These are phyloP conservation scores for Lathyrus sativus DNA, from an alignment of 306 rosid species.

Conservation along the genomic window DNA sequence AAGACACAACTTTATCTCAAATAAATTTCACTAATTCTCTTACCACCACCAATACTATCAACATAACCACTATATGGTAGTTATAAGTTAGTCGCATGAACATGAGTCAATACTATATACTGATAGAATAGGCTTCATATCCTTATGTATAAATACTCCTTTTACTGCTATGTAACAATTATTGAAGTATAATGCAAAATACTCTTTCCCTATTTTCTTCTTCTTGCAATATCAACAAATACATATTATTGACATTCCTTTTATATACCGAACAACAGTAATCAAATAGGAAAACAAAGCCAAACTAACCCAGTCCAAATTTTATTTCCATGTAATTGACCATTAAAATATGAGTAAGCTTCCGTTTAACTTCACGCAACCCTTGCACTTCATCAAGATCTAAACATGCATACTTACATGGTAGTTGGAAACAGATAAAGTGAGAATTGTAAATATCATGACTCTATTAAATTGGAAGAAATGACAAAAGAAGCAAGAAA, in stretches of 20 bases:
- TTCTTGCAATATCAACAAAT: no score
- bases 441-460: conserved; percentile 32
- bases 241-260: conserved; percentile 22
- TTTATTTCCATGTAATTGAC: conserved; percentile 78
- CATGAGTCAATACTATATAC: no score
- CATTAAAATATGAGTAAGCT: conserved; percentile 75
- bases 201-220: no score
- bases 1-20: background rate
- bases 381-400: conserved; percentile 75
- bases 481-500: conserved; percentile 23
- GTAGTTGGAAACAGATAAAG: conserved; percentile 29
- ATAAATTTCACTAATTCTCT: no score
- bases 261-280: conserved; percentile 9
- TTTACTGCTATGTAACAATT: no score
- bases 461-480: conserved; percentile 20
- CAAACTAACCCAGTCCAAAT: conserved; percentile 83
- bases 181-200: no score
- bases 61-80: no score
- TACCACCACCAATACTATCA: no score
- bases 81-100: no score
- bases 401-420: conserved; percentile 57
- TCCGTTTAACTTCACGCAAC: conserved; percentile 59
- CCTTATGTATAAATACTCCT: no score
- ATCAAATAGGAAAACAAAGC: conserved; percentile 17
- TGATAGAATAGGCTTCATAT: no score